These are phyloP conservation scores for Fusarium nisikadoi DNA, from an alignment of 2,329 filamentous ascomycete species.

Conservation along the genomic window DNA sequence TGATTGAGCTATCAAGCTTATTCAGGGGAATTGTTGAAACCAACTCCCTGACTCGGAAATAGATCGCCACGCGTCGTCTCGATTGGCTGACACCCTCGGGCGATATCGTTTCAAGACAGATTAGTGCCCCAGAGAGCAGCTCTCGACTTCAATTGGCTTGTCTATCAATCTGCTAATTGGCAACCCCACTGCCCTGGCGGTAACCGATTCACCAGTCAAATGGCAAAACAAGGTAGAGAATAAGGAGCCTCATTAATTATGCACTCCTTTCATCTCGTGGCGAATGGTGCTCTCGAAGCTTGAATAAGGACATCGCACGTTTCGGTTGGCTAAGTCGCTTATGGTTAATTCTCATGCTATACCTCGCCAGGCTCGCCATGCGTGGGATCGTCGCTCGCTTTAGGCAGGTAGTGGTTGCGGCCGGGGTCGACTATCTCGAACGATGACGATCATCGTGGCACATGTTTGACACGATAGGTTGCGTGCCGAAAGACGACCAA, in stretches of 20 bases:
- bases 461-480: slow-evolving; percentile 29
- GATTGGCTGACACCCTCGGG: slow-evolving; percentile 19
- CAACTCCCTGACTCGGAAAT: slow-evolving; percentile 29
- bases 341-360: slow-evolving; percentile 32
- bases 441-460: slow-evolving; percentile 27
- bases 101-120: slow-evolving; percentile 25
- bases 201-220: slow-evolving; percentile 32
- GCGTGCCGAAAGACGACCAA: slow-evolving; percentile 17
- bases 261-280: slow-evolving; percentile 31
- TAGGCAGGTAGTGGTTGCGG: slow-evolving; percentile 32
- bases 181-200: slow-evolving; percentile 30
- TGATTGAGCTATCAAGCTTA: slow-evolving; percentile 16
- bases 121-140: not conserved
- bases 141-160: slow-evolving; percentile 18
- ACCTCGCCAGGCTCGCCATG: slow-evolving; percentile 11
- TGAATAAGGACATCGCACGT: not conserved
- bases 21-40: slow-evolving; percentile 29
- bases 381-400: slow-evolving; percentile 27
- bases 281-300: not conserved
- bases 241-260: slow-evolving; percentile 22
- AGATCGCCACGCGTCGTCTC: slow-evolving; percentile 12
- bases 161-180: slow-evolving; percentile 22
- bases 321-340: slow-evolving; percentile 23
- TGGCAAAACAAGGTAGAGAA: not conserved
- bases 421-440: slow-evolving; percentile 24